A percentile compares a stretch with the other conserved stretches of the same genome.
phyloP scores from a whole-genome alignment of 1,139 yeast genomes.

The Nakaseomyces glabratus region DNA sequence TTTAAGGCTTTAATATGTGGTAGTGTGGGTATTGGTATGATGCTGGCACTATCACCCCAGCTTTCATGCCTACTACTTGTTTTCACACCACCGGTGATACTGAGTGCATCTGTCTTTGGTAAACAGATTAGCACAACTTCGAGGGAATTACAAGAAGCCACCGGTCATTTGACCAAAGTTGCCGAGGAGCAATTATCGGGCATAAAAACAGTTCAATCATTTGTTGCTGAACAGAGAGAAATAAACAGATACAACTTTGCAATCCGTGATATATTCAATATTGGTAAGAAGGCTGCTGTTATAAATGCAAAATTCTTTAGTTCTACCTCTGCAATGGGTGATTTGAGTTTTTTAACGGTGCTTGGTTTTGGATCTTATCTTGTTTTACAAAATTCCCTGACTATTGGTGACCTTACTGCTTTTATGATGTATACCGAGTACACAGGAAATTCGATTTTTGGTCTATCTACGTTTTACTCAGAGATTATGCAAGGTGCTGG shows the following conservation, averaged over 20 bases:
- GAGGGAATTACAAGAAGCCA: slow-evolving; percentile 69
- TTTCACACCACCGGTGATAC: slow-evolving; percentile 71
- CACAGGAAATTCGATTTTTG: slow-evolving; percentile 84
- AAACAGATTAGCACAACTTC: slow-evolving; percentile 68
- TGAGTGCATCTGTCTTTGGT: slow-evolving; percentile 73
- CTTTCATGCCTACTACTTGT: slow-evolving; percentile 67
- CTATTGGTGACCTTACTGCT: slow-evolving; percentile 85
- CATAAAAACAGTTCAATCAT: slow-evolving; percentile 76
- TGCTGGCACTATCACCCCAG: slow-evolving; percentile 78
- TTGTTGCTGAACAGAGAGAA: slow-evolving; percentile 74
- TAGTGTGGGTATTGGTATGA: slow-evolving; percentile 72
- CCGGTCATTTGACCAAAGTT: slow-evolving; percentile 80
- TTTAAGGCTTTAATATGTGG: slow-evolving; percentile 74
- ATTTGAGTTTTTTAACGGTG: slow-evolving; percentile 65
- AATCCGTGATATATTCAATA: slow-evolving; percentile 60
- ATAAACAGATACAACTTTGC: slow-evolving; percentile 55
- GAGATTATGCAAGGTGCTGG: slow-evolving; percentile 97
- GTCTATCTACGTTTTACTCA: slow-evolving; percentile 81
- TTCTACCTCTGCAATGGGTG: slow-evolving; percentile 72
- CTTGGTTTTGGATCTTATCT: slow-evolving; percentile 73
- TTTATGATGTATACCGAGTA: slow-evolving; percentile 91
- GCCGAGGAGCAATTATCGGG: slow-evolving; percentile 89
- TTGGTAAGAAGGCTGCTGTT: slow-evolving; percentile 73
- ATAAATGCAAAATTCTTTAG: slow-evolving; percentile 72
- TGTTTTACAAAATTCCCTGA: slow-evolving; percentile 59